Conservation (phyloP, 305 asterid species). For the Solanum hybrid region DNA sequence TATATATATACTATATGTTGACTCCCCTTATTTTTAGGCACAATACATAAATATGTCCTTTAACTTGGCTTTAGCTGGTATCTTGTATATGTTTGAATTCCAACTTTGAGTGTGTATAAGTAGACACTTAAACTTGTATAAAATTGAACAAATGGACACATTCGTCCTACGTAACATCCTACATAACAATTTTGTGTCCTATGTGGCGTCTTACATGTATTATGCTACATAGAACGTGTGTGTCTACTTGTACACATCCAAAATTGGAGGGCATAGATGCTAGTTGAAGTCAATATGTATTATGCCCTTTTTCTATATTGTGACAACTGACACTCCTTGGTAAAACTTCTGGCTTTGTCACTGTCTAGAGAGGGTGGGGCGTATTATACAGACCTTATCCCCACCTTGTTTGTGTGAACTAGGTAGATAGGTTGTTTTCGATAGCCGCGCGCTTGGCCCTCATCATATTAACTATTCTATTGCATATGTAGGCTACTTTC, state of each 20-base stretch:
- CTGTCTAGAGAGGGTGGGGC: background rate
- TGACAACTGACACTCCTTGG: background rate
- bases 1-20: too few species aligned
- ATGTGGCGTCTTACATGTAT: background rate
- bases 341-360: background rate
- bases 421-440: background rate
- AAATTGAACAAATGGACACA: background rate
- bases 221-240: background rate
- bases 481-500: slow-evolving; percentile 50
- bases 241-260: background rate
- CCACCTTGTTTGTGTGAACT: background rate
- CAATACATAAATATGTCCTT: background rate
- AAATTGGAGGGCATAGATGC: background rate
- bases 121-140: background rate
- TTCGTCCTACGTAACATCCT: background rate
- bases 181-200: background rate
- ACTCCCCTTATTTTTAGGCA: too few species aligned
- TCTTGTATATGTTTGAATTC: too few species aligned
- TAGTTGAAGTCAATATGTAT: background rate
- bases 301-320: background rate
- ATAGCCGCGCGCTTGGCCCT: background rate
- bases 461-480: background rate
- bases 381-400: background rate
- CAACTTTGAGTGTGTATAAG: too few species aligned
- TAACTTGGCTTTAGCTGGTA: too few species aligned